Base-by-base conservation (phyloP, 257 asterid genomes). In the Nicotiana obtusifolia region DNA sequence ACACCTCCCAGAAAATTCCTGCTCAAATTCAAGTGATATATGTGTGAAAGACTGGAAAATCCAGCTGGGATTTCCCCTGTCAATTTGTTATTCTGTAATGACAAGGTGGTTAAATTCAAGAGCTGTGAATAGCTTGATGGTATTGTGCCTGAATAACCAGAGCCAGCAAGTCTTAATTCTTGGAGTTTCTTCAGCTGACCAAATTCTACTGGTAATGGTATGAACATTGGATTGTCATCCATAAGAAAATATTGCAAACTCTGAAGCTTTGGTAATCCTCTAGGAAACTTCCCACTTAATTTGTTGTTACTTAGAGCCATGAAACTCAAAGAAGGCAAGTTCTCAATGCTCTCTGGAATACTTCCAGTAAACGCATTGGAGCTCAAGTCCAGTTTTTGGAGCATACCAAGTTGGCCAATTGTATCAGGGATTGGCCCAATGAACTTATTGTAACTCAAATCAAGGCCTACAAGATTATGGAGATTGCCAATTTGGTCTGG, bases 331-430 rank as follows among this genome's bases (percentile, higher is more conserved):
- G 94, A 88, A 37, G 80, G 76, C 2, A 93, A 91, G 26, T 85
- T 67, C n/a, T 41, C 67, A 24, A 89, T 60, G 64, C 87, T 85
- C n/a, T 84, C 86, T 0, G 98, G 97, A 19, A 93, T 82, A 73
- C n/a, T 79, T 82, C 98, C 97, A 1, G 86, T 68, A 79, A 93
- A 88, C 3, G 84, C 79, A 78, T 93, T 93, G 15, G 95, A 93
- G 88, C 95, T 93, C 71, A 93, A 83, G 76, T 93, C 98, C n/a
- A 93, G 93, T 88, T 93, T 93, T 77, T 93, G 95, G 76, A 93
- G 93, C 47, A 69, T 81, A 31, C 78, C 73, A 9, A 93, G 89
- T 26, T 85, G 73, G 26, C 97, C 95, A 20, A 91, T 67, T 10
- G 90, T 14, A 1, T 83, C 65, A 22, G 95, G 97, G 52, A 93